phyloP scores from a whole-genome alignment of 768 basidiomycete species.

The Candolleomyces eurysporus region DNA sequence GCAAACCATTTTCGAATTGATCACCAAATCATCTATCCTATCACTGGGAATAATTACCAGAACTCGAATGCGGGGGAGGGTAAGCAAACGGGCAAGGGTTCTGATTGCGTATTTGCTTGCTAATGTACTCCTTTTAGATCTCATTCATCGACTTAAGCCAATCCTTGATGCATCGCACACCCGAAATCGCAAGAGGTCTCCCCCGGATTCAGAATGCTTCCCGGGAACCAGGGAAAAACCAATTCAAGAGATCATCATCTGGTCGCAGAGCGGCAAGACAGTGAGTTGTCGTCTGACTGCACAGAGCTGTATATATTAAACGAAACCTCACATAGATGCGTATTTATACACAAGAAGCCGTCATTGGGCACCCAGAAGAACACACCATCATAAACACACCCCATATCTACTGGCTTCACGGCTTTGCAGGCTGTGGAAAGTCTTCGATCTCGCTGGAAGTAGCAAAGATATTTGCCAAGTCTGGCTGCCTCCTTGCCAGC shows the following conservation, averaged over 20 bases:
- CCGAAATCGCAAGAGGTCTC: neutral
- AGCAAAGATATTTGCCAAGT: neutral
- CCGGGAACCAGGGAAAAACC: neutral
- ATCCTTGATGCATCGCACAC: neutral
- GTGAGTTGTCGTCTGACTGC: neutral
- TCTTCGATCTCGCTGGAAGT: constrained; percentile 1
- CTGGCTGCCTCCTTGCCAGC: neutral
- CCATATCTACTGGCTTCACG: neutral
- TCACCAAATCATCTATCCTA: too few relatives aligned
- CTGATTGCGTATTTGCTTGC: too few relatives aligned
- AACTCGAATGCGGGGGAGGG: too few relatives aligned
- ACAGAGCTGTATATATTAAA: too few relatives aligned
- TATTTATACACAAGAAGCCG: too few relatives aligned
- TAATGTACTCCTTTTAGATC: too few relatives aligned
- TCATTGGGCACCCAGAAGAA: too few relatives aligned
- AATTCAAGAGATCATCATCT: neutral
- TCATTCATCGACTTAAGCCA: neutral
- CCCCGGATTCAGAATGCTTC: neutral
- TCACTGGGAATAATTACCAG: too few relatives aligned
- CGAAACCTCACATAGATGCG: too few relatives aligned
- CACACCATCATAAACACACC: too few relatives aligned
- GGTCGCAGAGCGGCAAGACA: neutral
- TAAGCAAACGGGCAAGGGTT: too few relatives aligned
- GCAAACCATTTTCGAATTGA: too few relatives aligned
- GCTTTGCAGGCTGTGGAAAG: constrained; percentile 2